Conservation (phyloP, 129 eudicot species). For the Tanacetum coccineum region DNA sequence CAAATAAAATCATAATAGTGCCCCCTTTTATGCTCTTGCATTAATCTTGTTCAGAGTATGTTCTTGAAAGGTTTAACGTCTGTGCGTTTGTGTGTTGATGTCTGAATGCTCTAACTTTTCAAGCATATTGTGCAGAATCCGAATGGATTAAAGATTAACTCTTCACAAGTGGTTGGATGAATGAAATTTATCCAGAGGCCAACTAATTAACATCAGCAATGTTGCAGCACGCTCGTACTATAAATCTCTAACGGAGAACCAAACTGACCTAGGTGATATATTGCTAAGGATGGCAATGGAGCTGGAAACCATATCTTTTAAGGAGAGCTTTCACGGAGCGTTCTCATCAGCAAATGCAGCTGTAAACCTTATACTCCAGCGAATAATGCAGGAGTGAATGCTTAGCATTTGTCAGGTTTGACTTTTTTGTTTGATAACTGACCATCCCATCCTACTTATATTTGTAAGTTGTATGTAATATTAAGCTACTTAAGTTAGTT, state of each 20-base stretch:
- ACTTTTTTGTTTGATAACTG: constrained; percentile 15
- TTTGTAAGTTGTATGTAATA: constrained; percentile 15
- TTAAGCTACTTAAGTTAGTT: constrained; percentile 5
- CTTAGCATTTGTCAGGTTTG: constrained; percentile 38
- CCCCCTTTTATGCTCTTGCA: no score
- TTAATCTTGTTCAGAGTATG: not conserved
- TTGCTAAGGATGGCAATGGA: constrained; percentile 73
- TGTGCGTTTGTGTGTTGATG: not conserved
- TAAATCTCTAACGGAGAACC: constrained; percentile 53
- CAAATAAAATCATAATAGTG: no score
- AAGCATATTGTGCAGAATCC: constrained; percentile 52
- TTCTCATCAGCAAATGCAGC: constrained; percentile 98
- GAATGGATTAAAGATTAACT: constrained; percentile 82
- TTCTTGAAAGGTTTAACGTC: constrained; percentile 1
- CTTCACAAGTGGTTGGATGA: constrained; percentile 93
- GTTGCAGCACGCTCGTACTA: constrained; percentile 75
- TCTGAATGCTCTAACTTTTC: constrained; percentile 11
- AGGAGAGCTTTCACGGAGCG: constrained; percentile 97
- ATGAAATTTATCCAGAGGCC: constrained; percentile 85
- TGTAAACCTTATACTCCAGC: constrained; percentile 64
- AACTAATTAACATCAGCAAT: constrained; percentile 78
- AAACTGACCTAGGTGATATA: constrained; percentile 78
- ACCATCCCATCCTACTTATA: constrained; percentile 3
- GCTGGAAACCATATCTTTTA: constrained; percentile 66
- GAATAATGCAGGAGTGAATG: constrained; percentile 47